Base-by-base conservation (phyloP, 139 green algal species). In the Chlamydomonas urium region DNA sequence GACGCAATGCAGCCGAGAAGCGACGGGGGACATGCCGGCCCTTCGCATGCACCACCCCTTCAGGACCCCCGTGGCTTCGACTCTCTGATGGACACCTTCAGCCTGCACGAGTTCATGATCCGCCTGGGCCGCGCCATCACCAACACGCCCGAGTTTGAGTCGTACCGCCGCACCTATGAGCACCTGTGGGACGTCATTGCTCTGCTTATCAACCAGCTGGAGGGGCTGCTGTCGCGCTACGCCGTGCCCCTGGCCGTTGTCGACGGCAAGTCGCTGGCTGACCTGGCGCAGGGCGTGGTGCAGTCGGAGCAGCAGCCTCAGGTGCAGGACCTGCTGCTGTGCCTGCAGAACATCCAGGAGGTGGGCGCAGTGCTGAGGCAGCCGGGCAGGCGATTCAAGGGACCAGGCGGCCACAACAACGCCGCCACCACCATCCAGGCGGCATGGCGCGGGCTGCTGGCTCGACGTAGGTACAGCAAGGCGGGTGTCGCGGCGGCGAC, bases 331-430 rank as follows among this genome's bases (percentile, higher is more conserved):
- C 72, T 90, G 50, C 73, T 90, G 45, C 75, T 81, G 26, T 87
- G 80, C 68, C 34, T 88, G n/a, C 65, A 71, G 38, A 90, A 90
- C 80, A 84, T 90, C 37, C 76, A 83, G 53, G 74, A 89, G 74
- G 76, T 87, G 36, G 81, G 78, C 21, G 66, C 42, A 26, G 66
- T 86, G 50, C 76, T 86, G 61, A 71, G 75, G 61, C 77, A 82
- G 79, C 83, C 83, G 19, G 83, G 83, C 2, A 69, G 76, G 45
- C 75, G 83, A 32, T 89, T 87, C 73, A 65, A 65, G 56, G 83
- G 83, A 2, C 71, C 73, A 0, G 24, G 38, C 35, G 84, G 81
- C 1, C 8, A 50, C 0, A 32, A 79, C 1, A 28, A 74, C 24
- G 82, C 85, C 38, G 85, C 77, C n/a, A 65, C 65, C 28, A 31